A percentile compares a stretch with the other conserved stretches of the same genome.
phyloP scores from a whole-genome alignment of 1,284 basidiomycete species.

The Pseudozyma tsukubaensis region DNA sequence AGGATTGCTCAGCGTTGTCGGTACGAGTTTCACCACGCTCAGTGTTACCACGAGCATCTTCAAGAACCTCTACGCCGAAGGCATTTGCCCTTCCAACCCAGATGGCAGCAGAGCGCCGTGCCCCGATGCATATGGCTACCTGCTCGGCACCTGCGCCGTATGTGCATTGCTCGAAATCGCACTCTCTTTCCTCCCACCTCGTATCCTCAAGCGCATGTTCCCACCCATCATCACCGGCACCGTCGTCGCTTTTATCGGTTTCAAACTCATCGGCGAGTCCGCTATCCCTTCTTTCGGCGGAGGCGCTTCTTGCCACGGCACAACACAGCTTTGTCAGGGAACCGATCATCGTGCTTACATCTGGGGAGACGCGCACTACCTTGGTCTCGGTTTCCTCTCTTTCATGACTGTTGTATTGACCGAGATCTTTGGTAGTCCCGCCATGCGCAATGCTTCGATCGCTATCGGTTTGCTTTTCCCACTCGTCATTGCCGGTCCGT shows the following conservation, averaged over 20 bases:
- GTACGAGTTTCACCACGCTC: slow-evolving; percentile 83
- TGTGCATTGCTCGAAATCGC: slow-evolving; percentile 84
- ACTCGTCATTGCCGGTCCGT: slow-evolving; percentile 53
- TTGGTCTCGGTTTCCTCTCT: slow-evolving; percentile 85
- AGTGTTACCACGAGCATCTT: slow-evolving; percentile 78
- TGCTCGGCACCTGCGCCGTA: slow-evolving; percentile 78
- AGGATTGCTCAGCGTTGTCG: slow-evolving; percentile 84
- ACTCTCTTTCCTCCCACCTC: slow-evolving; percentile 78
- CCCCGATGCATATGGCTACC: slow-evolving; percentile 70
- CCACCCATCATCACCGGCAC: slow-evolving; percentile 80
- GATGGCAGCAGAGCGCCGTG: slow-evolving; percentile 78
- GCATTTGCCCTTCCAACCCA: slow-evolving; percentile 77
- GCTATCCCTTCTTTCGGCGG: slow-evolving; percentile 84
- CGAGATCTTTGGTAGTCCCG: slow-evolving; percentile 80
- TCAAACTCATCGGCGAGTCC: slow-evolving; percentile 78
- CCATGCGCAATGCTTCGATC: slow-evolving; percentile 76
- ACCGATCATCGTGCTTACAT: slow-evolving; percentile 72
- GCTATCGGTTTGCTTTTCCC: slow-evolving; percentile 67
- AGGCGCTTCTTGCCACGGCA: slow-evolving; percentile 74
- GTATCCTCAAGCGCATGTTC: slow-evolving; percentile 77
- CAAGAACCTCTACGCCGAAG: slow-evolving; percentile 79
- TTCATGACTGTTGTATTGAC: slow-evolving; percentile 80
- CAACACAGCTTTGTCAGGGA: slow-evolving; percentile 73
- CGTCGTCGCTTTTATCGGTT: slow-evolving; percentile 73
- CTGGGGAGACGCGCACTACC: slow-evolving; percentile 84